Evolutionary conservation across 1,284 basidiomycete genomes (phyloP).

Genomic region (Melampsora occidentalis): DNA sequence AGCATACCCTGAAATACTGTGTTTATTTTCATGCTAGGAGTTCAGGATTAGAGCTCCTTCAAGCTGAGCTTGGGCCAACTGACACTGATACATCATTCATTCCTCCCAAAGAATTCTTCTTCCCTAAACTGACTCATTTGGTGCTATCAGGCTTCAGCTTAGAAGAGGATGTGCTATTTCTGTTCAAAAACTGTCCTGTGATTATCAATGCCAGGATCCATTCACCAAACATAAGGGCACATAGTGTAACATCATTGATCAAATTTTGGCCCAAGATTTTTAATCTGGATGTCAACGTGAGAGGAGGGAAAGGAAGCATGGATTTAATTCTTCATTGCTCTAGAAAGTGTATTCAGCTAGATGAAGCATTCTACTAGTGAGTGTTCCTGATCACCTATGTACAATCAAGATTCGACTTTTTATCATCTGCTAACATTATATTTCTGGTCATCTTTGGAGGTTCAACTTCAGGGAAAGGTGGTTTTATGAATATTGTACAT

Average conservation of each 20-base stretch:
- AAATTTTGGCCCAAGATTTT: neutral
- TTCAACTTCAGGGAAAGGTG: no score
- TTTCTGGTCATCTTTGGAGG: no score
- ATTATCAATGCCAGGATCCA: neutral
- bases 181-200: neutral
- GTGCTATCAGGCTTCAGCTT: neutral
- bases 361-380: constrained; percentile 3
- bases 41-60: neutral
- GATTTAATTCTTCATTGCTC: neutral
- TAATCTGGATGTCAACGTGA: neutral
- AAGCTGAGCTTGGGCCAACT: neutral
- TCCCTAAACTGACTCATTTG: neutral
- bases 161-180: neutral
- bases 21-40: neutral
- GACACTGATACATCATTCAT: neutral
- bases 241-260: neutral
- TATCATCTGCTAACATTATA: no score
- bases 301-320: neutral
- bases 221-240: constrained; percentile 2
- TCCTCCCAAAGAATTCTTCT: neutral
- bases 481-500: no score
- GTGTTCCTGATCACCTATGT: no score
- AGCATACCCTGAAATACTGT: neutral
- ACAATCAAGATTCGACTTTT: no score
- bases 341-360: neutral